Evolutionary conservation across 2,329 filamentous ascomycete species (phyloP), one percentile per base, ranked within the genome.

Genomic region (Trichoderma sp.): DNA sequence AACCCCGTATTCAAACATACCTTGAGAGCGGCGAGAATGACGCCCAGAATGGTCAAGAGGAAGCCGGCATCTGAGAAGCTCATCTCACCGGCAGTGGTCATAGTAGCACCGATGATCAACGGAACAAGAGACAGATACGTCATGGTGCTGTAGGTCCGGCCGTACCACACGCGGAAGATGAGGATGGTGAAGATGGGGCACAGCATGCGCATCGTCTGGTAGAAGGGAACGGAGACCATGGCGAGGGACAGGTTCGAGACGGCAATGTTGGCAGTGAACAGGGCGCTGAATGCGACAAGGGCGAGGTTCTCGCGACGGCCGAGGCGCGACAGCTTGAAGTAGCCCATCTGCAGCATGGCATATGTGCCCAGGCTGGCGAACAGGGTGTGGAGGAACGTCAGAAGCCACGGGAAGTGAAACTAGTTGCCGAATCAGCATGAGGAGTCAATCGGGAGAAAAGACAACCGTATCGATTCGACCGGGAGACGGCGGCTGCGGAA

Each of bases 161-260:
- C 74, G 73, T 84, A 87, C 72, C 81, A 80, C 58, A 84, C 71
- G 59, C 83, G 82, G 78, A 85, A 87, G 72, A 88, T 86, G 68
- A 86, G 73, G 64, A 88, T 83, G 60, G 86, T 87, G 72, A 88
- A 85, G 70, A 88, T 80, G 30, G 86, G 86, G 66, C 81, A 84
- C 21, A 85, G 84, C 67, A 86, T 86, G 68, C 86, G 82, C 74
- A 88, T 82, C 65, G 87, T 85, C 73, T 88, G 86, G 74, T 88
- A 87, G 74, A 88, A 88, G 2, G 86, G 83, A n/a, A 88, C 83
- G 0, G 86, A 88, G 44, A 86, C 85, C 80, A 86, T 81, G 67
- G 78, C 78, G 44, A 88, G 78, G n/a, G 85, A 87, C 26, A 87
- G 79, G 74, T 88, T 88, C n/a, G 84, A 86, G 52, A 87, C 82